Base-by-base conservation (phyloP, 208 protist genomes). In the Tritrichomonas foetus region DNA sequence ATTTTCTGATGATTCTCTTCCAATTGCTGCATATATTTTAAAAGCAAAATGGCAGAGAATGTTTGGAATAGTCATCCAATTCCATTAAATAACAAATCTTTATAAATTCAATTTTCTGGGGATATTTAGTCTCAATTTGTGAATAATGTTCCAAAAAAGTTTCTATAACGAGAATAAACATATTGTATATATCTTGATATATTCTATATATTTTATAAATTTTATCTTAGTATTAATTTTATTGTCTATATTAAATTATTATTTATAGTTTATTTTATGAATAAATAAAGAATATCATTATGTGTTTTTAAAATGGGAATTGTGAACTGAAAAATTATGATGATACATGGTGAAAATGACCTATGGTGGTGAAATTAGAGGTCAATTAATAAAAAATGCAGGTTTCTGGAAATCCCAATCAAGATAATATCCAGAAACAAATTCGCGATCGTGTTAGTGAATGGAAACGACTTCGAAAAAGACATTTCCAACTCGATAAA, bases 401-500 rank as follows among this genome's bases (percentile, higher is more conserved):
- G 64, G 64, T 36, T 8, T 16, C 25, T 36, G 64, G 64, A 72
- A 30, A 36, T 3, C 9, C 33, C n/a, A n/a, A n/a, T n/a, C n/a
- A n/a, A n/a, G n/a, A n/a, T n/a, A n/a, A n/a, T n/a, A n/a, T n/a
- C n/a, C n/a, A n/a, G n/a, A n/a, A n/a, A n/a, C 33, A 36, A 78
- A 78, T 82, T 14, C 74, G 50, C 20, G 78, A 53, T 33, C 9
- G 78, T 3, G 57, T 89, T 57, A 3, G 16, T 8, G 20, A 89
- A 57, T 89, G 78, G 78, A 47, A 89, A 5, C 27, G 2, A n/a
- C n/a, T 89, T 0, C 41, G 78, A n/a, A 89, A 39, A 39, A 89
- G 57, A 57, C 78, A 89, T 57, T 89, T 89, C 30, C 53, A 89
- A 47, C 78, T 89, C 20, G 78, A 89, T n/a, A 89, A 89, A 50